Base-by-base conservation (phyloP, 768 basidiomycete species). In the Boletellus sp. region DNA sequence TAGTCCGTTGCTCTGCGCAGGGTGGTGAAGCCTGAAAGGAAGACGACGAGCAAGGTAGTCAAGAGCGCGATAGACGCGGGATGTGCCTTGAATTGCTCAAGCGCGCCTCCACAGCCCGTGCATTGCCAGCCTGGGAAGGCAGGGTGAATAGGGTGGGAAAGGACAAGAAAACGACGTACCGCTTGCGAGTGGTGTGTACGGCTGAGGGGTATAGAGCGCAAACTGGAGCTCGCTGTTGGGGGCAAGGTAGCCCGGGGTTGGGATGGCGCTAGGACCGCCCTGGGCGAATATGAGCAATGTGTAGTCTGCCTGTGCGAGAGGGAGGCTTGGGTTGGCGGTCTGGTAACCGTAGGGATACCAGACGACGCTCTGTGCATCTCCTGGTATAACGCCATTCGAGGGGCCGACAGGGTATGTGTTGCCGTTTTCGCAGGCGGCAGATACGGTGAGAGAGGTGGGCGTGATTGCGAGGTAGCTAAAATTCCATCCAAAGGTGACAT, bases 401-500 rank as follows among this genome's bases (percentile, higher is more conserved):
- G 82, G 78, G 0, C 83, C 84, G 8, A 87, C 73, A 1, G 81
- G 78, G 60, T 84, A 87, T 17, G 84, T 85, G 65, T 80, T 78
- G 4, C 83, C 82, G 59, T 86, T 87, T 13, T 78, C 75, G 59
- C 83, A 84, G 45, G 79, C 74, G 39, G 86, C 85, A 42, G 78
- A 75, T 42, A 87, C 70, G 13, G 85, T 87, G 48, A 87, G 69
- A 47, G 70, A 60, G 11, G 71, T 68, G 3, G 86, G 86, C 0
- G 71, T 72, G 49, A 72, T 66, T 50, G 74, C 72, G 13, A 87
- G 65, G 55, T 74, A 70, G n/a, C 79, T 82, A 57, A 83, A 76
- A 62, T 84, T 87, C 86, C 85, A 87, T n/a, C 78, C 86, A 64
- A 87, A 83, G 24, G 83, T 86, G 57, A 87, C 74, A 51, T 65